Conservation (phyloP, 495 filamentous ascomycete genomes). For the Cercophora samala region DNA sequence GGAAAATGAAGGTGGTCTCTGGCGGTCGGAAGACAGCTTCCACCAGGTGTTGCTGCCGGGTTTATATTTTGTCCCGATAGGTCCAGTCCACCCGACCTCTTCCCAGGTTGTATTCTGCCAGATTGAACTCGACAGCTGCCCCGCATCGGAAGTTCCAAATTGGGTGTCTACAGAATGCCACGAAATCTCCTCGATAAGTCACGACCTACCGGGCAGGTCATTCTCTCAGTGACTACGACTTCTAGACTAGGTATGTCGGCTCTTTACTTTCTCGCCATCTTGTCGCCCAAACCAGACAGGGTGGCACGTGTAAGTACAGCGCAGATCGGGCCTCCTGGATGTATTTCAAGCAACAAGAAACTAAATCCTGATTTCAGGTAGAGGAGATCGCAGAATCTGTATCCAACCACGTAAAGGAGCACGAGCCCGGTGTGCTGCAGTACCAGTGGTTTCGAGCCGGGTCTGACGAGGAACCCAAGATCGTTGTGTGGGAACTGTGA, state of each 20-base stretch:
- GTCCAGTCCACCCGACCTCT: too few species aligned
- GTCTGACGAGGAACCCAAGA: slow-evolving; percentile 20
- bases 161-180: neutral
- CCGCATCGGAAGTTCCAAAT: neutral
- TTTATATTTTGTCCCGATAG: neutral
- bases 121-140: neutral
- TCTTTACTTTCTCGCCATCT: slow-evolving; percentile 19
- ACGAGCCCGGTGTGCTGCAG: slow-evolving; percentile 26
- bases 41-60: neutral
- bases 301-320: slow-evolving; percentile 22
- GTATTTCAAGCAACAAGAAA: neutral
- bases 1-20: neutral
- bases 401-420: slow-evolving; percentile 21
- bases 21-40: too few species aligned
- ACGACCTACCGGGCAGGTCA: too few species aligned
- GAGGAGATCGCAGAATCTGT: slow-evolving; percentile 23
- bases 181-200: too few species aligned
- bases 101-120: neutral
- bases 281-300: slow-evolving; percentile 28
- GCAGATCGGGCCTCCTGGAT: too few species aligned
- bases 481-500: slow-evolving; percentile 27
- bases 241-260: too few species aligned
- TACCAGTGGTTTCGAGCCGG: slow-evolving; percentile 27
- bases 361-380: slow-evolving; percentile 12
- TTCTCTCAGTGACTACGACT: too few species aligned